Percentiles rank a stretch among this genome's conserved stretches.
phyloP scores from a whole-genome alignment of 352 stramenopile species.

The Globisporangium carolinianum region DNA sequence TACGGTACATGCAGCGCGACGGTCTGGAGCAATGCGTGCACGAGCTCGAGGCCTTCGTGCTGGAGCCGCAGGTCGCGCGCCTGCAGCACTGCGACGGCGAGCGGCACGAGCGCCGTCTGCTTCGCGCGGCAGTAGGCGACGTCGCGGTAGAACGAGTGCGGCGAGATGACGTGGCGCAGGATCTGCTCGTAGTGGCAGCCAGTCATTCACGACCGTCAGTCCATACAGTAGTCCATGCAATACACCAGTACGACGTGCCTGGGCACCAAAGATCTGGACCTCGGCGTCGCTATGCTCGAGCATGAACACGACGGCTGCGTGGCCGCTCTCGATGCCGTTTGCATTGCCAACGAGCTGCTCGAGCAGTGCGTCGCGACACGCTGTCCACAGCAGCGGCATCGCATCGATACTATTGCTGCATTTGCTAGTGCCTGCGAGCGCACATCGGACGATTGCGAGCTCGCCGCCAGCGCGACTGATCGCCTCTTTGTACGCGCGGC shows the following conservation, averaged over 20 bases:
- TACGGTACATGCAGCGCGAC: constrained; percentile 19
- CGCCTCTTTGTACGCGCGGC: constrained; percentile 30
- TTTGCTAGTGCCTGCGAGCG: constrained; percentile 16
- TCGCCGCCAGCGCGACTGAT: constrained; percentile 42
- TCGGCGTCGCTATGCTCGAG: constrained; percentile 19
- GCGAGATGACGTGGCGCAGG: constrained; percentile 42
- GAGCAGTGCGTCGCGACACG: constrained; percentile 38
- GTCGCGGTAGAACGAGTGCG: constrained; percentile 48
- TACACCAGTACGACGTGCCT: constrained; percentile 15
- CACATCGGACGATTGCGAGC: constrained; percentile 31
- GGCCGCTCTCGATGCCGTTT: constrained; percentile 16
- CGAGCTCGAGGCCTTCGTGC: constrained; percentile 53
- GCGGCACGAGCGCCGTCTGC: constrained; percentile 26
- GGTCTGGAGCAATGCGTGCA: constrained; percentile 38
- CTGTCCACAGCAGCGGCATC: constrained; percentile 16
- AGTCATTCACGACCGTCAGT: not conserved
- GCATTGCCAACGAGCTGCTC: constrained; percentile 55
- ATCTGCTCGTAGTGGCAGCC: constrained; percentile 22
- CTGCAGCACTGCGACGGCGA: constrained; percentile 28
- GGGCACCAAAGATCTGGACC: constrained; percentile 45
- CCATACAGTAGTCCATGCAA: not conserved
- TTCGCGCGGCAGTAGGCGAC: constrained; percentile 24
- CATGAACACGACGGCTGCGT: constrained; percentile 36
- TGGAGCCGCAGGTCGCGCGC: constrained; percentile 33
- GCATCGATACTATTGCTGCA: constrained; percentile 2